phyloP scores from a whole-genome alignment of 2,329 filamentous ascomycete genomes.

The Ceratocystis smalleyi region DNA sequence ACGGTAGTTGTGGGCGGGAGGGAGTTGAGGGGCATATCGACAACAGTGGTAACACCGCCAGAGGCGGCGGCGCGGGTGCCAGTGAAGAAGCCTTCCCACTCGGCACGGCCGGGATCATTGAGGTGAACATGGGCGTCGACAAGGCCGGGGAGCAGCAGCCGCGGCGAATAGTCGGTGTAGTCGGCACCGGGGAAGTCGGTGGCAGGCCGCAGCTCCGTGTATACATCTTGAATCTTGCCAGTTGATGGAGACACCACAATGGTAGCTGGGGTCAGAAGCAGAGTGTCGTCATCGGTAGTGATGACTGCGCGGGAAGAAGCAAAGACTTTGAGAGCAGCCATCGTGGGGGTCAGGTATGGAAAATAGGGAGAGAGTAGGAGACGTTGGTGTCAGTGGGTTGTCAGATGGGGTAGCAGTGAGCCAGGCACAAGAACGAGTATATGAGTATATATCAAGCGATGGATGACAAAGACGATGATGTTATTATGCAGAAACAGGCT shows the following conservation, averaged over 20 bases:
- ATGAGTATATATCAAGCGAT: not conserved
- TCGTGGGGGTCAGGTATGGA: not conserved
- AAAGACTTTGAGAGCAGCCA: constrained; percentile 37
- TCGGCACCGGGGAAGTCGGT: constrained; percentile 56
- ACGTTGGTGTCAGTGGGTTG: too few relatives aligned
- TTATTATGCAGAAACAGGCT: not conserved
- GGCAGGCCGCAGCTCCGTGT: constrained; percentile 57
- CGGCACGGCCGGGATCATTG: constrained; percentile 89
- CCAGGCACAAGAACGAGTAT: not conserved
- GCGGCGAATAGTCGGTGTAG: constrained; percentile 74
- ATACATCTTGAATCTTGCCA: constrained; percentile 70
- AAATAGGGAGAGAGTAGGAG: constrained; percentile 1
- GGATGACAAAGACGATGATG: not conserved
- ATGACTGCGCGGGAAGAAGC: constrained; percentile 74
- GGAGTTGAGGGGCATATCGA: constrained; percentile 96
- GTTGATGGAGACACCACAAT: constrained; percentile 61
- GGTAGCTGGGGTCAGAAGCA: constrained; percentile 62
- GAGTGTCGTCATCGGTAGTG: constrained; percentile 46
- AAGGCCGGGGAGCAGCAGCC: constrained; percentile 73
- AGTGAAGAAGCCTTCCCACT: constrained; percentile 97
- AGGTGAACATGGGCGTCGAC: constrained; percentile 96
- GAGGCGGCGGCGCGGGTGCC: constrained; percentile 87
- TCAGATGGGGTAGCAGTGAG: not conserved
- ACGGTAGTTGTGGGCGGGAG: constrained; percentile 93
- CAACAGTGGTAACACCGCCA: constrained; percentile 86